Evolutionary conservation across 257 asterid species (phyloP), one percentile per base, ranked within the genome.

Genomic region (Parsonsia alboflavescens): DNA sequence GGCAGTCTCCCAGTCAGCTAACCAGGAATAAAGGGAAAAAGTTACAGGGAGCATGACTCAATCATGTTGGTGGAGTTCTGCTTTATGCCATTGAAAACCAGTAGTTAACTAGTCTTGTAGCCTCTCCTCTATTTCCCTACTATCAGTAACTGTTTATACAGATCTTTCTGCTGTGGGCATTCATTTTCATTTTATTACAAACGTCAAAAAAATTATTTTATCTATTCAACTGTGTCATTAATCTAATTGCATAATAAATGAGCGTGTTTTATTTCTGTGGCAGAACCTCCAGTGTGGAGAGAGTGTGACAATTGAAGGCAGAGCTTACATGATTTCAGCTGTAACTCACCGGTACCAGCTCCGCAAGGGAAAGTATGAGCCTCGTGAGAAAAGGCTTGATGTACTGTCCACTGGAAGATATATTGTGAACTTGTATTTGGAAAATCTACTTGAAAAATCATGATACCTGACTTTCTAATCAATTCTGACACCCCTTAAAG

Each of bases 281-380:
- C 93, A 93, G 96, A 91, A 88, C 82, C 76, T 93, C 88, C 97
- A 93, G 77, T 90, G 94, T 56, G 97, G 97, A 65, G 98, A 90
- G 83, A 85, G 91, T 61, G 96, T 93, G 77, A 90, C 93, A 5
- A 91, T 90, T 73, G 97, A 91, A 84, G 97, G 96, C 54, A 85
- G 86, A 75, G 80, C 93, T n/a, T 94, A 92, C 73, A 92, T 86
- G 13, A 84, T 94, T 66, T 94, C 98, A 56, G 82, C 96, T 49
- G 97, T 93, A 76, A 91, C 97, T 62, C 93, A 91, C 79, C 92
- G 97, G 58, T 94, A 91, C 82, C 93, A 93, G 87, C 97, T 94
- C 72, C 84, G 98, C 24, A 94, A 86, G 87, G 98, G 98, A 69
- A 94, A 91, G 78, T 93, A 91, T 58, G 97, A 93, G 72, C 96